phyloP scores from a whole-genome alignment of 225 moss, liverwort and hornwort species.

The Marchantia polymorpha region DNA sequence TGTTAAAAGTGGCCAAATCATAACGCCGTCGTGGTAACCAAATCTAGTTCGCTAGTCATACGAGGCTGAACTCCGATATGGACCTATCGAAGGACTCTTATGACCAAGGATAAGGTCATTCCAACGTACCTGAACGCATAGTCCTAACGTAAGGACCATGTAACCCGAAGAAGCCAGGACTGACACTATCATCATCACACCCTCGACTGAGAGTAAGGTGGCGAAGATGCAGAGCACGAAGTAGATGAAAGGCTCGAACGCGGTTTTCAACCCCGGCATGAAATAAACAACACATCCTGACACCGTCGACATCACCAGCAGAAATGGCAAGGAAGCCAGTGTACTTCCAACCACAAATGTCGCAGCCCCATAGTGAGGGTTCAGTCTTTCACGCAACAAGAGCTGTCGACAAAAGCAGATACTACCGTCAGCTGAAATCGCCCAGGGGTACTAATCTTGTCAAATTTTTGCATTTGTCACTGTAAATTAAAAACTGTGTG shows the following conservation, averaged over 20 bases:
- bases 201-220: constrained; percentile 30
- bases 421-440: too few species aligned
- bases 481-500: too few species aligned
- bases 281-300: constrained; percentile 39
- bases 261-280: constrained; percentile 35
- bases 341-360: constrained; percentile 34
- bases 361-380: constrained; percentile 34
- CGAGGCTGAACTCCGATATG: not conserved
- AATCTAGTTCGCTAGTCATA: not conserved
- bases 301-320: constrained; percentile 32
- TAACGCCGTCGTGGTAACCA: not conserved
- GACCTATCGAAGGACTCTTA: not conserved
- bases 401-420: constrained; percentile 18
- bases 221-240: constrained; percentile 32
- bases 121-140: constrained; percentile 29
- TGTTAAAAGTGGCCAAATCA: not conserved
- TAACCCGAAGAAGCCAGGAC: constrained; percentile 27
- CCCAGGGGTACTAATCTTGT: too few species aligned
- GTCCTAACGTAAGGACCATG: constrained; percentile 25
- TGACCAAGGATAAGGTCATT: not conserved
- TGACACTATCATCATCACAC: constrained; percentile 29
- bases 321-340: constrained; percentile 39
- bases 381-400: constrained; percentile 34
- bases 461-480: too few species aligned
- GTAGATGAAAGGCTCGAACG: constrained; percentile 40